Evolutionary conservation across 768 basidiomycete genomes (phyloP), one percentile per base, ranked within the genome.

Genomic region (Rhodotorula graminis): DNA sequence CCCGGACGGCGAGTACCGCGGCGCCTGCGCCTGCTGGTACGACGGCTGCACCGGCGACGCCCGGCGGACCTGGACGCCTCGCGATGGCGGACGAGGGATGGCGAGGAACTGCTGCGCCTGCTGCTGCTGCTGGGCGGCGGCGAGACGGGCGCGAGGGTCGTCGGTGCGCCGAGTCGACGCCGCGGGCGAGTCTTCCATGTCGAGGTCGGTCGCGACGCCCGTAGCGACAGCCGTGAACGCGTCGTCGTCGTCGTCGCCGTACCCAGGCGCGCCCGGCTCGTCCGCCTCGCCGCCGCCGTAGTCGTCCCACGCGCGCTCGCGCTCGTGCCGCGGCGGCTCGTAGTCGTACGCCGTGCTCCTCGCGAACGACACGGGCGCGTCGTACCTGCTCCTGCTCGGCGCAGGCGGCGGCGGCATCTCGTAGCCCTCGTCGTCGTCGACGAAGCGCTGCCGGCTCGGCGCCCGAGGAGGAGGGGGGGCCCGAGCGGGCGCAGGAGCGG

Each of bases 191-290:
- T 61, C 47, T 49, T 72, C 71, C 27, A 68, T 12, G 33, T 47
- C 55, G 44, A 72, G 59, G 31, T 72, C 71, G 25, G 71, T 53
- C 1, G 67, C 67, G 14, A 72, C 71, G 31, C 71, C 71, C 15
- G 71, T 72, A 1, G 58, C 71, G 33, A 72, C 46, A 3, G 71
- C 71, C 0, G 67, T 72, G 53, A 65, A 68, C 6, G 63, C 71
- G 44, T 72, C 71, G 21, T 68, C 67, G 58, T 72, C 71, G 58
- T 64, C 52, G 33, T 64, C 56, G 9, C 49, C 52, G 59, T 25
- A 4, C 5, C 16, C 11, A 14, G 14, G 16, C 29, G 3, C n/a
- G 16, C n/a, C 18, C n/a, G 53, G n/a, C 11, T 23, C 29, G 25
- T n/a, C n/a, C 11, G 7, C 53, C 12, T 5, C 31, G 19, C 42